Base-by-base conservation (phyloP, 2,329 filamentous ascomycete genomes). In the Xylariaceae sp. region DNA sequence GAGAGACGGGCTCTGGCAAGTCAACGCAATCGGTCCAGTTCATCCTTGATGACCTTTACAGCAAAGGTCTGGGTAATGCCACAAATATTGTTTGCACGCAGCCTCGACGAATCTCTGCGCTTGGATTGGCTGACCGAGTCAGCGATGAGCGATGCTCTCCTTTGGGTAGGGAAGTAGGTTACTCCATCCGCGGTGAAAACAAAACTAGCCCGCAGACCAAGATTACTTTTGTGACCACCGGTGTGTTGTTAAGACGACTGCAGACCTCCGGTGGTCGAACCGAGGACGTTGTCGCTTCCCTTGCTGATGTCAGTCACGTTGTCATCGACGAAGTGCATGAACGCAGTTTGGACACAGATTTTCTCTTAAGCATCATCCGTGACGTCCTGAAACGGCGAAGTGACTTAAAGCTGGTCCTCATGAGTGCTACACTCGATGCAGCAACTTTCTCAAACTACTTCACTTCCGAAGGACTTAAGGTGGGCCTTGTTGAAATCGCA, bases 301-400 rank as follows among this genome's bases (percentile, higher is more conserved):
- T 98, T 35, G 86, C 87, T 4, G 88, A 96, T 63, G 84, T 98
- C 48, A 96, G 87, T 52, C 93, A 98, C 60, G 81, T 98, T 7
- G 86, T 97, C 15, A 89, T 97, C 34, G 91, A 98, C 60, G 91
- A 98, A 64, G 91, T 97, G 3, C 91, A 98, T 67, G 91, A 98
- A 64, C 81, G 91, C 41, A 95, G 88, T 65, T 71, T 98, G 9
- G 93, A 97, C 58, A 96, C 90, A 0, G 91, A 98, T 61, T 96
- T 98, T 58, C 71, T 97, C 9, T 74, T 98, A 39, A 89, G 90
- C 33, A 76, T 98, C 38, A 71, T 98, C 26, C 81, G 89, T 41
- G 87, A 95, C 60, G 87, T 95, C 6, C 65, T 96, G 50, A 78
- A 76, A 43, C 73, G 74, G 51, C 78, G 87, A 37, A 83, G 81